Evolutionary conservation across 441 rosid species (phyloP), one percentile per base, ranked within the genome.

Genomic region (Rhodomyrtus psidioides): DNA sequence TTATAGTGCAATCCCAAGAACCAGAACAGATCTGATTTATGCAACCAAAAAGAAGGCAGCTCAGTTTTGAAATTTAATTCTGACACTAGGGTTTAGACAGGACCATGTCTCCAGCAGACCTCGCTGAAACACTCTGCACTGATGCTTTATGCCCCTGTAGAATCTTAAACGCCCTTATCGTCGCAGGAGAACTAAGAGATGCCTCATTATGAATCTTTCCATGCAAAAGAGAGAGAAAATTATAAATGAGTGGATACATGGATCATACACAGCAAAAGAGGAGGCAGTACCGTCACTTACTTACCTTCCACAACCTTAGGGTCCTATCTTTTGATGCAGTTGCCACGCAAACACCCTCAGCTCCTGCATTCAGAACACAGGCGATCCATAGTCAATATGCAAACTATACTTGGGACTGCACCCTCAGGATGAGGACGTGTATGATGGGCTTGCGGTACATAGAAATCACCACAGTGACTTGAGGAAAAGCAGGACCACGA

Each of bases 311-410:
- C 86, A 97, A 92, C 92, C 98, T 95, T 85, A 96, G 85, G 58
- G 98, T 94, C 85, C 90, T 92, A 91, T 98, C 99, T 91, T 98
- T 98, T 54, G 99, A 94, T 81, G 98, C 98, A 82, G 99, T 95
- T 76, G 95, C 98, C 53, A 94, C 88, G 10, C 94, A 89, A 85
- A 91, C 90, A 87, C 85, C 56, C 85, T 87, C 91, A 65, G 86
- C 86, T 83, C 89, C 97, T 94, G 91, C 88, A 94, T 54, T 76
- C 82, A 82, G n/a, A 30, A 49, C 84, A 70, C 24, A 88, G 54
- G 39, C 6, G 30, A 27, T 60, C 53, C 53, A 26, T 42, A 86
- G 79, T 70, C 49, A 70, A 39, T 21, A 70, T 21, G 79, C 51
- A 70, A 70, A 39, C 79, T 39, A 39, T 26, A 70, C 16, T 70